phyloP scores from a whole-genome alignment of 2,329 filamentous ascomycete species.

The Eutypa lata region DNA sequence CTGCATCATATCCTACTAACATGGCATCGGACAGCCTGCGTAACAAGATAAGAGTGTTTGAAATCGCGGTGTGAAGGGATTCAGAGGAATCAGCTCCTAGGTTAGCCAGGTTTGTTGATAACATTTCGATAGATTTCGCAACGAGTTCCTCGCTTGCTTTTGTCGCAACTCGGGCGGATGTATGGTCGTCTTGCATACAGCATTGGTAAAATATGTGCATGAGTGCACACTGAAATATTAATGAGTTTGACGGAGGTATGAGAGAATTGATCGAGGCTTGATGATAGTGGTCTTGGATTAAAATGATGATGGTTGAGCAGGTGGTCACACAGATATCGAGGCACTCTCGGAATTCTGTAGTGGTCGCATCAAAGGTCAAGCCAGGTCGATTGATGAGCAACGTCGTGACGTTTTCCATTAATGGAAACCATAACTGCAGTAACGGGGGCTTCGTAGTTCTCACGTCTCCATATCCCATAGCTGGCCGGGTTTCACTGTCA shows the following conservation, averaged over 20 bases:
- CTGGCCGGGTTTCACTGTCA: neutral
- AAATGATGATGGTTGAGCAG: neutral
- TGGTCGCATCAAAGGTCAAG: neutral
- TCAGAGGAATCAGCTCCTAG: neutral
- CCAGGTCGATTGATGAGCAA: constrained; percentile 3
- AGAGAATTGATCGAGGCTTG: neutral
- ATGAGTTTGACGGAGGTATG: neutral
- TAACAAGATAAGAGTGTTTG: neutral
- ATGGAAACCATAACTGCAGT: neutral
- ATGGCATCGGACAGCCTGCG: neutral
- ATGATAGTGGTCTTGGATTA: neutral
- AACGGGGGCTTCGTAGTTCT: neutral
- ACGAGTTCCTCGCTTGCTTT: neutral
- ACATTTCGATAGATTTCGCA: neutral
- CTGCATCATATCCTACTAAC: neutral
- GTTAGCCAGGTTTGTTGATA: neutral
- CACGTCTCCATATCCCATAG: neutral
- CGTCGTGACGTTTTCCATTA: neutral
- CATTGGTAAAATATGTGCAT: constrained; percentile 3
- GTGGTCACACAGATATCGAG: neutral
- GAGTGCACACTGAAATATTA: constrained; percentile 1
- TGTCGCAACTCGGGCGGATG: neutral
- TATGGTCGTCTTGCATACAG: neutral
- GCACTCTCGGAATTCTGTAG: constrained; percentile 1
- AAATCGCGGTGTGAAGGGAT: neutral